Evolutionary conservation across 2,329 filamentous ascomycete genomes (phyloP).

Genomic region (Diplodia seriata): DNA sequence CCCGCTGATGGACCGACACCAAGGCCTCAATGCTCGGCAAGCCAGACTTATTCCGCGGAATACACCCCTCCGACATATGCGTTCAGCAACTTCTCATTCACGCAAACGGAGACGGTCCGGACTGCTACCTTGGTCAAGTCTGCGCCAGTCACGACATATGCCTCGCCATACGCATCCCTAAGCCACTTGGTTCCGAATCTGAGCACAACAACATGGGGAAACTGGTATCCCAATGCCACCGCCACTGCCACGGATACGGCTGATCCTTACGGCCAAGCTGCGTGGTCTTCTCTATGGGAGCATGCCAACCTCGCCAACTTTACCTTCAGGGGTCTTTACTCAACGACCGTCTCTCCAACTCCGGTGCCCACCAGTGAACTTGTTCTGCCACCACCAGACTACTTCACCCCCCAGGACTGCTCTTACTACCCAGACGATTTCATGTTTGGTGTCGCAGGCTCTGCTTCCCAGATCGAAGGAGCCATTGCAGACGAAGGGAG

Average conservation of each 20-base stretch:
- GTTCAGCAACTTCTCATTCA: slow-evolving; percentile 47
- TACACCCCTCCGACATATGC: slow-evolving; percentile 42
- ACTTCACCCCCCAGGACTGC: slow-evolving; percentile 42
- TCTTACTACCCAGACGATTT: slow-evolving; percentile 46
- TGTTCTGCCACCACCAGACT: slow-evolving; percentile 44
- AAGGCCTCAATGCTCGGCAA: slow-evolving; percentile 41
- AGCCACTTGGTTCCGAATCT: slow-evolving; percentile 46
- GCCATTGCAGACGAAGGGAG: slow-evolving; percentile 51
- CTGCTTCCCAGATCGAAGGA: slow-evolving; percentile 55
- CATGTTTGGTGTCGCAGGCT: slow-evolving; percentile 52
- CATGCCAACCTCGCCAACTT: slow-evolving; percentile 46
- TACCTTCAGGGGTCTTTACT: slow-evolving; percentile 50
- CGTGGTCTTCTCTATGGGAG: slow-evolving; percentile 50
- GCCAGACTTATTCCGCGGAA: slow-evolving; percentile 36
- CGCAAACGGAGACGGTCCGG: slow-evolving; percentile 50
- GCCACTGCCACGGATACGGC: slow-evolving; percentile 44
- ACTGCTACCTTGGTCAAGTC: slow-evolving; percentile 47
- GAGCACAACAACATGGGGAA: slow-evolving; percentile 52
- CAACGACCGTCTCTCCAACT: slow-evolving; percentile 50
- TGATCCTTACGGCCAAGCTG: slow-evolving; percentile 50
- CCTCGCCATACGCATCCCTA: slow-evolving; percentile 46
- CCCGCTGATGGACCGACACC: slow-evolving; percentile 41
- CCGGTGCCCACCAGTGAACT: slow-evolving; percentile 46
- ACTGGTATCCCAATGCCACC: slow-evolving; percentile 49
- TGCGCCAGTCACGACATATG: slow-evolving; percentile 46